These are phyloP conservation scores for Penstemon davidsonii DNA, from an alignment of 257 asterid species.

Conservation along the genomic window DNA sequence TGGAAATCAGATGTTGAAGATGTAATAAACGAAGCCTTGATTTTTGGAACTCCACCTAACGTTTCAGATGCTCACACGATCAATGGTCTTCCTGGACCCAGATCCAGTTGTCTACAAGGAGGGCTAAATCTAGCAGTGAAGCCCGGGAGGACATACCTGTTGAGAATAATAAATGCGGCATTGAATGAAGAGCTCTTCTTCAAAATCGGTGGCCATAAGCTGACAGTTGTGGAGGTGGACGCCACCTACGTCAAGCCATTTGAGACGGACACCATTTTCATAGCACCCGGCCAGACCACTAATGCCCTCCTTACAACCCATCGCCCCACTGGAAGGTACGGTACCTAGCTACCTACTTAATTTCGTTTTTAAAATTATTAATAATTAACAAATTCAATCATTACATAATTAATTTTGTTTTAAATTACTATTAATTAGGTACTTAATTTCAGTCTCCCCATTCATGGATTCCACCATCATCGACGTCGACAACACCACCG, in stretches of 20 bases:
- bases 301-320: slow-evolving; percentile 41
- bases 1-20: slow-evolving; percentile 51
- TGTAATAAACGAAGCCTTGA: slow-evolving; percentile 34
- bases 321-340: slow-evolving; percentile 25
- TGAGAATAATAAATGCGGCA: slow-evolving; percentile 76
- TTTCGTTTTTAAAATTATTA: too few relatives aligned
- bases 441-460: slow-evolving; percentile 48
- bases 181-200: slow-evolving; percentile 75
- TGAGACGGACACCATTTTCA: slow-evolving; percentile 38
- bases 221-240: slow-evolving; percentile 50
- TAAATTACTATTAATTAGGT: slow-evolving; percentile 16
- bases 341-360: too few relatives aligned
- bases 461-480: slow-evolving; percentile 47
- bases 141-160: slow-evolving; percentile 63
- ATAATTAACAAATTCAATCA: too few relatives aligned
- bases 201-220: slow-evolving; percentile 46
- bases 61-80: slow-evolving; percentile 50
- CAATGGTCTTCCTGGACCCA: slow-evolving; percentile 41
- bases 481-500: slow-evolving; percentile 43
- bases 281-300: slow-evolving; percentile 54
- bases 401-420: too few relatives aligned
- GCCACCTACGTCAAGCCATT: slow-evolving; percentile 51
- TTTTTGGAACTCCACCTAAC: slow-evolving; percentile 39
- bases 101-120: slow-evolving; percentile 25
- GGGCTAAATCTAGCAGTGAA: slow-evolving; percentile 27